Base-by-base conservation (phyloP, 257 asterid species). In the Solanum clarkiae region DNA sequence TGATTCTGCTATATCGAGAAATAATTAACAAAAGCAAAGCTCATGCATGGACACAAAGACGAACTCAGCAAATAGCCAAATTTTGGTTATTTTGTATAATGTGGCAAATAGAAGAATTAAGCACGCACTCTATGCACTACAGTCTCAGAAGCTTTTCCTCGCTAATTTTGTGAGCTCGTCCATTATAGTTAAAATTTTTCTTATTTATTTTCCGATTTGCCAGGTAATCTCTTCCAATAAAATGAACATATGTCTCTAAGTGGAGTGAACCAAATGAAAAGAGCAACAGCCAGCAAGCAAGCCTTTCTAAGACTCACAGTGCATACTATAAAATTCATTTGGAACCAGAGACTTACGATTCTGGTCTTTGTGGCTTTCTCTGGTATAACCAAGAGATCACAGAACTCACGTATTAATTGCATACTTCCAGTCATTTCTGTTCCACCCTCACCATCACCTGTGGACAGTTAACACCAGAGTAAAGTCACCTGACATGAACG, bases 381-480 rank as follows among this genome's bases (percentile, higher is more conserved):
- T 1, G 97, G 94, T 53, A 69, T 70, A 42, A 96, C 29, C 85
- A 89, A 88, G 83, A 94, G 89, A 89, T 94, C 95, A 80, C 98
- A 96, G 51, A 92, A 96, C 85, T 94, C 96, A 18, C 97, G 98
- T 45, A 96, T 93, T 62, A 93, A 89, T 84, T 90, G 93, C 92
- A 96, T 88, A 88, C 99, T 96, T 63, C 92, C 98, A 6, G 97
- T 96, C 99, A 96, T 96, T 91, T 96, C 99, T 81, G 86, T 91
- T 49, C 98, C 96, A 7, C 99, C 98, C 89, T 96, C 99, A 79
- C 97, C 98, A 9, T 96, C 99, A 81, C 98, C 99, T 94, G 91
- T 81, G 20, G 84, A 84, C 80, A 70, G 68, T 54, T 66, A 72
- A 84, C 60, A 65, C 18, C 51, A 18, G 49, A 72, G 32, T 32